Evolutionary conservation across 2,329 filamentous ascomycete species (phyloP).

Genomic region (Tolypocladium ovalisporum): DNA sequence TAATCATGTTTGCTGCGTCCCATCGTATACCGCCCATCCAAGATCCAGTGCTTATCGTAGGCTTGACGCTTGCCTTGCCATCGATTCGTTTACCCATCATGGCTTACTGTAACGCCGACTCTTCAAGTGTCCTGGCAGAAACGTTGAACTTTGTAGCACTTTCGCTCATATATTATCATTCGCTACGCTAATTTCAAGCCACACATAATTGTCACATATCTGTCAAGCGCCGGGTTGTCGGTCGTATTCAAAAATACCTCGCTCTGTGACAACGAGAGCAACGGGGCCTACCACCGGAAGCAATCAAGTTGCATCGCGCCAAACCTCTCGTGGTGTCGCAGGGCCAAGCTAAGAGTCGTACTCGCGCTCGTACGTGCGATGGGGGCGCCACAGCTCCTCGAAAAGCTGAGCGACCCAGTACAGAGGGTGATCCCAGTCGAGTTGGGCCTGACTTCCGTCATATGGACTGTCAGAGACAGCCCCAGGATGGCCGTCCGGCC

Average conservation of each 20-base stretch:
- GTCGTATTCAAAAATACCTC: too few species aligned
- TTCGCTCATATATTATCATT: too few species aligned
- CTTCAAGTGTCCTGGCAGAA: too few species aligned
- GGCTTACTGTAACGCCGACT: too few species aligned
- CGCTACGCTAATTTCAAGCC: too few species aligned
- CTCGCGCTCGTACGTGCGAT: conserved; percentile 18
- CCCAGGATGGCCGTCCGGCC: not conserved
- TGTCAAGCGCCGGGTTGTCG: too few species aligned
- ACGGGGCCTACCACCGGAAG: too few species aligned
- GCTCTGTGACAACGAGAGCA: too few species aligned
- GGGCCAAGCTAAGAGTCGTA: not conserved
- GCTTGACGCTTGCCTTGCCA: not conserved
- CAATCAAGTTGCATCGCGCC: not conserved
- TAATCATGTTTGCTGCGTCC: not conserved
- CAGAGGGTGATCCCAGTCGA: conserved; percentile 27
- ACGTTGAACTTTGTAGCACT: too few species aligned
- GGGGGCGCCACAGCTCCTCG: conserved; percentile 26
- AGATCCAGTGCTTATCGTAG: not conserved
- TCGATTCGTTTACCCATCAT: too few species aligned
- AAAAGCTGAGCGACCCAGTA: conserved; percentile 38
- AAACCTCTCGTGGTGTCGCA: not conserved
- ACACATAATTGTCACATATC: too few species aligned
- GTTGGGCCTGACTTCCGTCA: conserved; percentile 12
- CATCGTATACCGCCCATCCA: not conserved
- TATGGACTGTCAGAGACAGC: conserved; percentile 6